Base-by-base conservation (phyloP, 108 stramenopile species). In the Cyclostephanos invisitatus region DNA sequence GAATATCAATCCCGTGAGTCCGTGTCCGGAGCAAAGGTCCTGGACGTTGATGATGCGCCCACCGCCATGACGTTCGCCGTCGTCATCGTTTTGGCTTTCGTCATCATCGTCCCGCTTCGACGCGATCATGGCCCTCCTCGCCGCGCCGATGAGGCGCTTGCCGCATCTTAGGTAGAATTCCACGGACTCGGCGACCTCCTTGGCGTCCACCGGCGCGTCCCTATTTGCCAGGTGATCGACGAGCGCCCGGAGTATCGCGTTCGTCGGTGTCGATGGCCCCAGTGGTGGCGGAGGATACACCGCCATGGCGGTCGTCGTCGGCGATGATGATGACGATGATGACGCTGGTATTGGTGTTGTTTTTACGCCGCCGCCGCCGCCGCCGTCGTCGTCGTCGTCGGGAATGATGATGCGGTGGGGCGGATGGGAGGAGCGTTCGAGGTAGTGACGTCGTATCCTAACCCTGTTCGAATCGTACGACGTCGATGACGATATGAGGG, bases 201-300 rank as follows among this genome's bases (percentile, higher is more conserved):
- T 86, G 7, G 59, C 75, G 64, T 86, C 85, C 2, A 86, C 80
- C 32, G 85, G 85, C 32, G 85, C 85, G 64, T 86, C 85, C 10
- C 40, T 71, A 42, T 54, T 64, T 0, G 85, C 85, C 29, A 86
- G 51, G 56, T 83, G 85, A 55, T 83, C 80, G 17, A 86, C 57
- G 14, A 86, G 63, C 0, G 75, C 11, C 50, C 73, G 77, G 28
- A 86, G 55, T 54, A 86, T 86, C 0, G 60, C 73, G 46, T 59
- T 35, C 20, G 85, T 86, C 11, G 82, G 73, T 10, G 80, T 47
- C 7, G 65, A 66, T 25, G 75, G 38, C 35, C 37, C 36, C 6
- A 81, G 57, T 54, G 55, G 8, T 5, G 40, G 7, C 9, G 48
- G 58, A 3, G 15, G 32, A 64, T 7, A 35, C 18, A 7, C 38